Evolutionary conservation across 257 asterid species (phyloP).

Genomic region (Solanum corneliomulleri): DNA sequence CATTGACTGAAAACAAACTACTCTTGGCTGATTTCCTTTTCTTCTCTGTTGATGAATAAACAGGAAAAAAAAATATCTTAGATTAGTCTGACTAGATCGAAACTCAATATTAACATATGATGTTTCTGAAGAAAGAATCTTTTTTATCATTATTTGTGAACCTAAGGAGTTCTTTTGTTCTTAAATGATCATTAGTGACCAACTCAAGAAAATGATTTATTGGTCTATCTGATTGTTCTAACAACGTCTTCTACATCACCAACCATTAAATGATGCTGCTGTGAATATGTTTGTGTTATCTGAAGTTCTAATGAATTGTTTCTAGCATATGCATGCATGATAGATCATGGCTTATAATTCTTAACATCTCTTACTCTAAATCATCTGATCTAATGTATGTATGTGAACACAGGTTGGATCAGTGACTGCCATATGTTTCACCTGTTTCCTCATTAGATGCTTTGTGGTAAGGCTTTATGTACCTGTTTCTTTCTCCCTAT

Average conservation of each 20-base stretch:
- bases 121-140: not conserved
- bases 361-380: not conserved
- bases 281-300: not conserved
- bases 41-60: not conserved
- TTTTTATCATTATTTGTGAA: not conserved
- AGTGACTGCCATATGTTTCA: conserved; percentile 88
- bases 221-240: not conserved
- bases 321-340: not conserved
- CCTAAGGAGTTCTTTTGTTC: not conserved
- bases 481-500: not conserved
- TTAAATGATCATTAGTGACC: not conserved
- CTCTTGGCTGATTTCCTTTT: not conserved
- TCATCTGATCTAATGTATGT: not conserved
- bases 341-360: not conserved
- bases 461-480: conserved; percentile 56
- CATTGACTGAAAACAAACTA: not conserved
- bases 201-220: not conserved
- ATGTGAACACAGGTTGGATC: conserved; percentile 68
- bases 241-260: not conserved
- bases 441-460: conserved; percentile 80
- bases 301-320: not conserved
- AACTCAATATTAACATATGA: not conserved
- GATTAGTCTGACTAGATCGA: not conserved
- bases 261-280: not conserved
- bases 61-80: not conserved